Evolutionary conservation across 768 basidiomycete species (phyloP), one percentile per base, ranked within the genome.

Genomic region (Tylopilus subfusipes): DNA sequence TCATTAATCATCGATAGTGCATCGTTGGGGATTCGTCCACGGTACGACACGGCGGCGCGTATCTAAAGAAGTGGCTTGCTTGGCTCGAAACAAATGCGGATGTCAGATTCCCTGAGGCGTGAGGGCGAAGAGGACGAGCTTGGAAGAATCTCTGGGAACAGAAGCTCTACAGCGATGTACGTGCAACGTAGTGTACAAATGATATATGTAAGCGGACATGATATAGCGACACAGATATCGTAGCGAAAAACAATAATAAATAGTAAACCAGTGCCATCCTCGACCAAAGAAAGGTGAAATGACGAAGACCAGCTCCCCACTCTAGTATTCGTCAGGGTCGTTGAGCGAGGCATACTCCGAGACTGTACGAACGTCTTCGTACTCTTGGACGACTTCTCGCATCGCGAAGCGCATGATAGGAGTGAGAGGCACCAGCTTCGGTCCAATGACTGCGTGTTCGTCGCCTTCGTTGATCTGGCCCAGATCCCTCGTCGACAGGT

Each of bases 11-110:
- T 56, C 5, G 44, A 18, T 53, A 96, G 92, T 96, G 93, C 61
- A 72, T 99, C 2, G 82, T 99, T 1, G 97, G 97, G 1, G 97
- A 99, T 68, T 95, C 93, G 0, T 88, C 86, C 2, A 98, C 96
- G 0, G 86, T 98, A 4, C 75, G 79, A 30, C 86, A 95, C 62
- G 96, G 96, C 6, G 84, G 90, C 22, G 65, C 76, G 38, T 98
- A 90, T 71, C 72, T 99, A 34, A 92, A 90, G 68, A 82, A 81
- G 56, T 99, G 97, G 97, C 81, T 97, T 61, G 73, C 76, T 4
- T 98, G 93, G 92, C 72, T 98, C 13, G 96, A 98, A 60, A 77
- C 77, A 9, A 84, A 96, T 63, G 94, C 93, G 21, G 95, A 98
- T 66, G 86, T 98, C 18, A 82, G 90, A 60, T 97, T 86, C 71